phyloP scores from a whole-genome alignment of 306 rosid species.

The Pachyrhizus erosus region DNA sequence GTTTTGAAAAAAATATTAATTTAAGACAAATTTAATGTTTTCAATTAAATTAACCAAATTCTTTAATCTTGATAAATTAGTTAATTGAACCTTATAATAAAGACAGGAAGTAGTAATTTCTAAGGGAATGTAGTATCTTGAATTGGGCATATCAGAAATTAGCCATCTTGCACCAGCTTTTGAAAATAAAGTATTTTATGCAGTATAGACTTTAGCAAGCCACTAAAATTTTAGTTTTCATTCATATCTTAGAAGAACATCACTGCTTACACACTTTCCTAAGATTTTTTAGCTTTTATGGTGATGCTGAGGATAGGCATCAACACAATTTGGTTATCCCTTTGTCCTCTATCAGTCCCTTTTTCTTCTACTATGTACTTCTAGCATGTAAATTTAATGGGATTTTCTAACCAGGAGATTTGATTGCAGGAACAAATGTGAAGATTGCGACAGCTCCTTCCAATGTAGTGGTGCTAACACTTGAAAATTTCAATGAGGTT shows the following conservation, averaged over 20 bases:
- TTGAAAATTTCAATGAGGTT: conserved; percentile 76
- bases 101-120: too few species aligned
- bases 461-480: conserved; percentile 69
- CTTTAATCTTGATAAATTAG: too few species aligned
- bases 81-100: too few species aligned
- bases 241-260: conserved; percentile 14
- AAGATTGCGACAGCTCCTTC: conserved; percentile 82
- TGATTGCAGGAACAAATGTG: conserved; percentile 80
- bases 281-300: conserved; percentile 16
- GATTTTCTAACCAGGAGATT: conserved; percentile 32
- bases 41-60: too few species aligned
- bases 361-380: conserved; percentile 7
- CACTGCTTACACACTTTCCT: background rate
- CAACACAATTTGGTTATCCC: conserved; percentile 10
- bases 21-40: too few species aligned
- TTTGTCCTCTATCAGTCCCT: conserved; percentile 24
- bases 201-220: conserved; percentile 5
- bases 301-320: conserved; percentile 22
- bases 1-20: too few species aligned
- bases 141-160: background rate
- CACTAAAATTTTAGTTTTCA: conserved; percentile 22
- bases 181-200: background rate
- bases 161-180: background rate
- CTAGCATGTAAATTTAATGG: background rate
- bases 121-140: conserved; percentile 12